Evolutionary conservation across 2,329 filamentous ascomycete genomes (phyloP), one percentile per base, ranked within the genome.

Genomic region (Coccinonectria pachysandricola): DNA sequence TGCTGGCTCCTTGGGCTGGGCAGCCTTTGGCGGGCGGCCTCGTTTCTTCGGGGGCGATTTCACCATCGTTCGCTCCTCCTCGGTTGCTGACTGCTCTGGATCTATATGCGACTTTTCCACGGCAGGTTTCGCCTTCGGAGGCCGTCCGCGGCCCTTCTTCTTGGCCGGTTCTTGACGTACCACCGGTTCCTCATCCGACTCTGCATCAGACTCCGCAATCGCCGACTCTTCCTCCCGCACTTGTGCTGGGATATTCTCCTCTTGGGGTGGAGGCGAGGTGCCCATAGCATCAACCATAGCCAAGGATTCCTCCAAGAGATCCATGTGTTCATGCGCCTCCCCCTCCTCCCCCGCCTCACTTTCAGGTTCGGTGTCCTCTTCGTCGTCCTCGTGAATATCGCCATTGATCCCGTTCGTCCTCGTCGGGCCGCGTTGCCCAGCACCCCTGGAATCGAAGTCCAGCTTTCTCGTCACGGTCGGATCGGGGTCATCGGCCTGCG

Each of bases 391-490:
- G 8, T 49, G 38, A 5, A 25, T 25, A 10, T 31, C 23, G 23
- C 57, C 39, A 40, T 53, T 48, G 8, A 45, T 21, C 7, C 50
- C 48, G 19, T 54, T 50, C 8, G 48, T 40, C 21, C 46, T 25
- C 3, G 15, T 19, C 21, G 32, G 41, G 8, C 27, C 26, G 8
- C 27, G 32, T 18, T 24, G 7, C 7, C 17, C 24, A 8, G 14
- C 27, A 10, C 23, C 7, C 10, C 26, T 42, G 24, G 41, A 36
- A 15, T 48, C 46, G 31, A 75, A 77, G 43, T 77, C 60, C 7
- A 79, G 54, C 20, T 57, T 60, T 28, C 73, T 62, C 30, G 63
- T 70, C 9, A 74, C 64, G 4, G 60, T 56, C 13, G 48, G 47
- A 8, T 52, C 47, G 13, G 50, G 50, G 9, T 50, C 48, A 21